phyloP scores from a whole-genome alignment of 768 basidiomycete species.

The Suillus subaureus region DNA sequence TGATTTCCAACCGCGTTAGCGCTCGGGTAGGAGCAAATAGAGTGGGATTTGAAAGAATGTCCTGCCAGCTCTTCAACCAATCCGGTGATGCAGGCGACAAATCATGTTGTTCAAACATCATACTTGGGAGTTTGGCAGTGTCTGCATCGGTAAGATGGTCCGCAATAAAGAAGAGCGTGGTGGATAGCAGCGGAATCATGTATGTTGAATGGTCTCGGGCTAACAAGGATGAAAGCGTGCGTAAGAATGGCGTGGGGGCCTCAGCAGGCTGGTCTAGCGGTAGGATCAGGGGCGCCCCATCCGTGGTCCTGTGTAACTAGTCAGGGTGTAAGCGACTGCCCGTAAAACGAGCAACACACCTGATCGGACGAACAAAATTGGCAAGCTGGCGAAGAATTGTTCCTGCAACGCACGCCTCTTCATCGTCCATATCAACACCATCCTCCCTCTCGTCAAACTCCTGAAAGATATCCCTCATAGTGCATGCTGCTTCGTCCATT shows the following conservation, averaged over 20 bases:
- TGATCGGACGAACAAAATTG: conserved; percentile 57
- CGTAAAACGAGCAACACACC: conserved; percentile 41
- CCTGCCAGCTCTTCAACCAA: conserved; percentile 72
- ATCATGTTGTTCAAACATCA: conserved; percentile 69
- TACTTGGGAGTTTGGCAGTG: conserved; percentile 58
- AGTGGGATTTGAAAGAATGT: conserved; percentile 51
- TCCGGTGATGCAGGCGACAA: conserved; percentile 71
- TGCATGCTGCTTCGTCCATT: conserved; percentile 68
- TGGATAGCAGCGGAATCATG: conserved; percentile 62
- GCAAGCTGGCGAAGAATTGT: conserved; percentile 61
- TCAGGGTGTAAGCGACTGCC: conserved; percentile 7
- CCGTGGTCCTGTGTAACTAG: conserved; percentile 39
- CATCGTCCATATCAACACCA: conserved; percentile 55
- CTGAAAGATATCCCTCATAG: conserved; percentile 72
- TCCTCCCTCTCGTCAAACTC: conserved; percentile 72
- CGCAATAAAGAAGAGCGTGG: conserved; percentile 64
- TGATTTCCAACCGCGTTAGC: conserved; percentile 54
- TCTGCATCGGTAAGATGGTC: conserved; percentile 72
- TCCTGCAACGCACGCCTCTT: conserved; percentile 67
- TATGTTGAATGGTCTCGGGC: conserved; percentile 61
- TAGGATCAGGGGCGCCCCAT: conserved; percentile 48
- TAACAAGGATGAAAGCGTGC: conserved; percentile 61
- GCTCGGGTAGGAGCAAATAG: conserved; percentile 48
- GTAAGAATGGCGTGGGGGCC: conserved; percentile 62
- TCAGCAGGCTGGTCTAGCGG: conserved; percentile 56